Evolutionary conservation across 148 eudicot species (phyloP), one percentile per base, ranked within the genome.

Genomic region (Polygonum maritimum): DNA sequence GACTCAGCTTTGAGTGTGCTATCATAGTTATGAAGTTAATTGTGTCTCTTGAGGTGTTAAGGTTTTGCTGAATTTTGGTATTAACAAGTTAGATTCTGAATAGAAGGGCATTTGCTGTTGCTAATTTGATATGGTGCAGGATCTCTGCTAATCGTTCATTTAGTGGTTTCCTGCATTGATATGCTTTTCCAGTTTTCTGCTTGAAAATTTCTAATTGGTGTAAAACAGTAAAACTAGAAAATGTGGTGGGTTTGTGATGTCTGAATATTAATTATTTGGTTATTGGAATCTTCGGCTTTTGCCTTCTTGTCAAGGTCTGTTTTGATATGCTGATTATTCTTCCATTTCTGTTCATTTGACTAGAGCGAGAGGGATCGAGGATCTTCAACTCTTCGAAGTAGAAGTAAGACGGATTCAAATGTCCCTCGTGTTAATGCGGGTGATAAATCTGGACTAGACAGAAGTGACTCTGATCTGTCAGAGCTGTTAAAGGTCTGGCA

Each of bases 301-400:
- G 60, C 60, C 60, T 54, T 54, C 26, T 5, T 54, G 60, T 54
- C 26, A n/a, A 54, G 22, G 60, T 2, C 12, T 52, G 15, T 52
- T 47, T 40, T 11, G 21, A 21, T 2, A 33, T 62, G 69, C 69
- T 62, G 15, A 62, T 1, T 62, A 62, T 62, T 38, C n/a, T 77
- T 44, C 7, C 13, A 49, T 41, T 35, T 44, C 40, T 47, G 48
- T 80, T 40, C 45, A 52, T 63, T 54, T 3, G 16, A 75, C 73
- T 76, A 91, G 96, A 81, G 81, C 71, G 89, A 82, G 67, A 79
- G 39, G 74, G 87, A 86, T 72, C 88, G 48, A 78, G 87, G 76
- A 60, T 80, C 44, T 77, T 58, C 35, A 33, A 14, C 72, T 33
- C 67, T 49, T 54, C 71, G 76, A 76, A 82, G 79, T 78, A 81